Conservation (phyloP, 108 stramenopile species). For the Nitzschia palea region DNA sequence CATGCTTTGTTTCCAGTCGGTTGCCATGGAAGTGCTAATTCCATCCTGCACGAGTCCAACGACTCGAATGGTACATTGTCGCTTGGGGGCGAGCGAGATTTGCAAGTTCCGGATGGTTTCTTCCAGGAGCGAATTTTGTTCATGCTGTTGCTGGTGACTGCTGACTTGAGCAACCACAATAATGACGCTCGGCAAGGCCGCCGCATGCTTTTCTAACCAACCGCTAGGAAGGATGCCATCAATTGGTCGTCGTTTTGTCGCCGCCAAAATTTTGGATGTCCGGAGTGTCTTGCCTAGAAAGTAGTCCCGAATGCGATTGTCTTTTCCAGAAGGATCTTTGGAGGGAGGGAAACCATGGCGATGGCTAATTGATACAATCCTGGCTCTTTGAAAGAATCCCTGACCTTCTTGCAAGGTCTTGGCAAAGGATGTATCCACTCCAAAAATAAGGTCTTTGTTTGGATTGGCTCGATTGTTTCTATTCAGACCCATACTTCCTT, state of each 20-base stretch:
- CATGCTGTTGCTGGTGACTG: slow-evolving; percentile 11
- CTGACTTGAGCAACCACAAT: slow-evolving; percentile 57
- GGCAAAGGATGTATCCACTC: slow-evolving; percentile 30
- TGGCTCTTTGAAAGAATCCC: slow-evolving; percentile 64
- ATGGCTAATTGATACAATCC: slow-evolving; percentile 50
- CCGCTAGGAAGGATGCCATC: slow-evolving; percentile 73
- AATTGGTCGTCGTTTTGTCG: slow-evolving; percentile 35
- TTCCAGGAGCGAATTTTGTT: slow-evolving; percentile 40
- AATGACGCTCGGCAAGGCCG: slow-evolving; percentile 68
- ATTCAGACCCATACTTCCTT: background rate
- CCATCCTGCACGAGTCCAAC: slow-evolving; percentile 56
- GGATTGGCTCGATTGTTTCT: background rate
- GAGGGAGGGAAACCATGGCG: slow-evolving; percentile 80
- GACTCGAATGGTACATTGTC: slow-evolving; percentile 58
- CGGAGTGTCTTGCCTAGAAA: slow-evolving; percentile 4
- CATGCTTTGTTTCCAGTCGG: slow-evolving; percentile 33
- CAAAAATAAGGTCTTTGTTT: background rate
- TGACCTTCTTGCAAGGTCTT: slow-evolving; percentile 42
- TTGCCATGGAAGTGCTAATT: slow-evolving; percentile 30
- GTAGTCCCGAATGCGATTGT: slow-evolving; percentile 35
- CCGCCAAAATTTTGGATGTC: slow-evolving; percentile 11
- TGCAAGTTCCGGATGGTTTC: slow-evolving; percentile 57
- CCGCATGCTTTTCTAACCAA: slow-evolving; percentile 79
- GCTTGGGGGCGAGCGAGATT: slow-evolving; percentile 58
- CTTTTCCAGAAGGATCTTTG: slow-evolving; percentile 62